phyloP scores from a whole-genome alignment of 1,139 yeast genomes.

The Diutina siamensis region DNA sequence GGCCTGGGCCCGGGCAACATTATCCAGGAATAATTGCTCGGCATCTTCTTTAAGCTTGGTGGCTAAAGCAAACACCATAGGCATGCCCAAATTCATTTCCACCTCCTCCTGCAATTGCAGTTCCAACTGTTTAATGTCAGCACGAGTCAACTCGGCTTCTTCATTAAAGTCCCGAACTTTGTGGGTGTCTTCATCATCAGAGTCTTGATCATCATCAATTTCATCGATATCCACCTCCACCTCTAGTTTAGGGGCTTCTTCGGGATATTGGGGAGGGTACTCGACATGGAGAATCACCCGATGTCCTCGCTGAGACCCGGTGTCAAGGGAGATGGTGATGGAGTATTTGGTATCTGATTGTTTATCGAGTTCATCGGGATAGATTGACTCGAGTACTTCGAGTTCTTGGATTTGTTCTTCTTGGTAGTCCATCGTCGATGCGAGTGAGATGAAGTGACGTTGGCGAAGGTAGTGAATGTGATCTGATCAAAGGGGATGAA shows the following conservation, averaged over 20 bases:
- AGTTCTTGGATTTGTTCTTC: constrained; percentile 76
- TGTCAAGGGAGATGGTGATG: constrained; percentile 44
- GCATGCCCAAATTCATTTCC: constrained; percentile 72
- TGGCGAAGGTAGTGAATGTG: too few species aligned
- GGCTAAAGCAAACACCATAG: constrained; percentile 71
- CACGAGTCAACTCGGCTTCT: constrained; percentile 34
- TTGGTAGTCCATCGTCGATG: constrained; percentile 42
- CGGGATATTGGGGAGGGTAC: constrained; percentile 66
- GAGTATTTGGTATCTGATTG: constrained; percentile 33
- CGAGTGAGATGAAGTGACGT: neutral
- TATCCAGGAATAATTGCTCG: constrained; percentile 49
- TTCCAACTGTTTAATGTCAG: constrained; percentile 32
- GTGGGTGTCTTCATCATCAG: constrained; percentile 9
- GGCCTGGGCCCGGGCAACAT: constrained; percentile 44
- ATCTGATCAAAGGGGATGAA: too few species aligned
- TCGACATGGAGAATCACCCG: constrained; percentile 42
- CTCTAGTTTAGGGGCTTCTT: constrained; percentile 46
- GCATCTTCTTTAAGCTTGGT: constrained; percentile 72
- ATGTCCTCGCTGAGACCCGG: constrained; percentile 43
- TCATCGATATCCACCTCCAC: constrained; percentile 27
- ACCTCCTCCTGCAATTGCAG: constrained; percentile 47
- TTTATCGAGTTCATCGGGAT: constrained; percentile 70
- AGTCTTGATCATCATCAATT: neutral
- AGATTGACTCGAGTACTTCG: constrained; percentile 78
- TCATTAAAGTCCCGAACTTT: constrained; percentile 45